Percentiles rank a stretch among this genome's conserved stretches.
Evolutionary conservation across 371 early-diverging fungal genomes (phyloP).

Genomic region (Lichtheimia corymbifera): DNA sequence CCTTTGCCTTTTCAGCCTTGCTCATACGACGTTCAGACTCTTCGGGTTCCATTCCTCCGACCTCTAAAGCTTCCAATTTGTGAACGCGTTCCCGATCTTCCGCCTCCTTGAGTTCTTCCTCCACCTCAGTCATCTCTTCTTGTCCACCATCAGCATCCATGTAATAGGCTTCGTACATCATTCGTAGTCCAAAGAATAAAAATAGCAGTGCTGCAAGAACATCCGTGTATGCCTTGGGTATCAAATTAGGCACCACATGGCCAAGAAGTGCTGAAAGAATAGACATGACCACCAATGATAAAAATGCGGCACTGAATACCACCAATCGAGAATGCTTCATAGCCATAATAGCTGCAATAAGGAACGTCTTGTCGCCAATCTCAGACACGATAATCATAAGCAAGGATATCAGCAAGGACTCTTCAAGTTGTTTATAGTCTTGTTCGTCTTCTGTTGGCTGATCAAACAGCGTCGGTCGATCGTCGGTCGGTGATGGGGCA

Average conservation of each 20-base stretch:
- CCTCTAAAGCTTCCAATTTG: slow-evolving; percentile 56
- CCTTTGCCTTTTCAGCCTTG: slow-evolving; percentile 31
- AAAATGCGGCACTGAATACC: slow-evolving; percentile 86
- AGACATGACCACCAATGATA: slow-evolving; percentile 91
- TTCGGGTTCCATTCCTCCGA: slow-evolving; percentile 28
- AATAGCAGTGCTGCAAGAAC: slow-evolving; percentile 82
- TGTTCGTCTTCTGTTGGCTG: not conserved
- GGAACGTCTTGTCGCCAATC: slow-evolving; percentile 97
- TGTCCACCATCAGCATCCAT: slow-evolving; percentile 87
- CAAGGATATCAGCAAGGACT: slow-evolving; percentile 59
- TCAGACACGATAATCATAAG: slow-evolving; percentile 91
- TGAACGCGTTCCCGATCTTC: slow-evolving; percentile 64
- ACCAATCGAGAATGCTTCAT: slow-evolving; percentile 89
- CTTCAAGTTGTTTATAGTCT: slow-evolving; percentile 18
- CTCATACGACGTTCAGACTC: slow-evolving; percentile 7
- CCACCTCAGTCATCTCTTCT: slow-evolving; percentile 90
- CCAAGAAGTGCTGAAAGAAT: slow-evolving; percentile 92
- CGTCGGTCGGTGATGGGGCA: not conserved
- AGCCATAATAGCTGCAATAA: slow-evolving; percentile 95
- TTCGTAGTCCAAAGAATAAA: slow-evolving; percentile 87
- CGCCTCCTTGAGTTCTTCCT: slow-evolving; percentile 81
- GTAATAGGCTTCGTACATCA: slow-evolving; percentile 81
- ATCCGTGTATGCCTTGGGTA: slow-evolving; percentile 86
- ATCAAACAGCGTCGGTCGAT: not conserved
- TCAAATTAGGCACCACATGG: slow-evolving; percentile 81